Evolutionary conservation across 2,329 filamentous ascomycete genomes (phyloP), one percentile per base, ranked within the genome.

Genomic region (Penicillium expansum): DNA sequence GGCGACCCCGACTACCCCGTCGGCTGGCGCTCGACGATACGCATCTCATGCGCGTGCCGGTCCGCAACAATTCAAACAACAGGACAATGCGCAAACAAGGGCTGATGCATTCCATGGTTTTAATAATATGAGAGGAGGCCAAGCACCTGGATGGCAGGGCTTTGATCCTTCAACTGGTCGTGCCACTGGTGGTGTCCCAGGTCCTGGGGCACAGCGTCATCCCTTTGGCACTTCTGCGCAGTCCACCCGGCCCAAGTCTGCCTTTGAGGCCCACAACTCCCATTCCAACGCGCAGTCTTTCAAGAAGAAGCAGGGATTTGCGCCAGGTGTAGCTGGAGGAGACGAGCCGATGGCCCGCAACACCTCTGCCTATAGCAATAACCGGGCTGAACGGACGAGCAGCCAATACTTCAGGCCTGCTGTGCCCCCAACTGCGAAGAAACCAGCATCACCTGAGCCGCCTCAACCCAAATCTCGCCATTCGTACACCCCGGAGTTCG

Each of bases 321-420:
- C 84, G 54, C 83, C 84, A 20, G 78, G 78, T n/a, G 78, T 77
- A 7, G 77, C 82, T 32, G 83, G 81, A n/a, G 82, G 79, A 35
- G 84, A 86, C 65, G 84, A 86, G 63, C 78, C 82, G 35, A 82
- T 82, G 68, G 83, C 83, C 22, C 68, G 72, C 18, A 78, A 79
- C 56, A 80, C 79, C 13, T 80, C 80, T 3, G 78, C 81, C n/a
- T 82, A 81, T 63, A 71, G 70, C 20, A 77, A 68, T 52, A 65
- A 69, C 5, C 68, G 72, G 37, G 63, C 65, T 41, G 74, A 77
- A 53, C 75, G 69, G 16, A 62, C 62, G 20, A 64, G 74, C 35
- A 62, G 63, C 52, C 63, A 62, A 51, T 74, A 75, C 59, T 76
- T 74, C 55, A 70, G 73, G 13, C 66, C 76, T 42, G 71, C 69